These are phyloP conservation scores for Anisodus acutangulus DNA, from an alignment of 257 asterid species.

Conservation along the genomic window DNA sequence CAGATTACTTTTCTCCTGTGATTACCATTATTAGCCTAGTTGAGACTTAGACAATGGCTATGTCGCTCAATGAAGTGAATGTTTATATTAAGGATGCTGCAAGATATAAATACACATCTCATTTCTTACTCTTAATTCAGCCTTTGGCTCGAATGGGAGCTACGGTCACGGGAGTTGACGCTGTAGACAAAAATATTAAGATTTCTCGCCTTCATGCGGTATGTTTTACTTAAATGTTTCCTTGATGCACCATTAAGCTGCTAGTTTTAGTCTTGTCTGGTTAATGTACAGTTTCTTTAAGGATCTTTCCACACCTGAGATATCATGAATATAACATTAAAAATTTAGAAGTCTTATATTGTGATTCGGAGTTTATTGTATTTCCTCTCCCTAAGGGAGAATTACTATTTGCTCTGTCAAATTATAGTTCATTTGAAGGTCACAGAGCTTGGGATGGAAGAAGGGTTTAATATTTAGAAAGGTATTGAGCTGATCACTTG, in stretches of 20 bases:
- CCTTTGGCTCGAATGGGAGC: slow-evolving; percentile 98
- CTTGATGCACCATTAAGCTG: background rate
- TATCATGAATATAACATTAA: background rate
- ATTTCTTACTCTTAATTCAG: slow-evolving; percentile 44
- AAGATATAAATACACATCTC: background rate
- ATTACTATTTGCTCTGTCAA: background rate
- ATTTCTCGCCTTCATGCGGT: slow-evolving; percentile 91
- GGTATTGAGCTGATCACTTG: background rate
- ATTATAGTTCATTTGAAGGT: background rate
- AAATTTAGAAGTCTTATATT: background rate
- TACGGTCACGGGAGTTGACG: slow-evolving; percentile 82
- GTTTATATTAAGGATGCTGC: slow-evolving; percentile 12
- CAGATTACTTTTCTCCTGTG: background rate
- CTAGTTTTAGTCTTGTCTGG: background rate
- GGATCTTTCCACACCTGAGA: background rate
- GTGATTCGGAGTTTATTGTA: background rate
- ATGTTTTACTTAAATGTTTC: slow-evolving; percentile 38
- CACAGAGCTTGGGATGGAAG: background rate
- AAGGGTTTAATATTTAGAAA: background rate
- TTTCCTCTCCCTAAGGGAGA: background rate
- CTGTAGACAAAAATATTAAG: slow-evolving; percentile 87
- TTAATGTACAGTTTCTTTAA: background rate
- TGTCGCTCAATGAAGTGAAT: background rate
- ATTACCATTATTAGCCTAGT: background rate
- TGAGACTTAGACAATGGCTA: background rate